Percentiles rank a stretch among this genome's conserved stretches.
Evolutionary conservation across 2,329 filamentous ascomycete genomes (phyloP).

Genomic region (Aspergillus felis): DNA sequence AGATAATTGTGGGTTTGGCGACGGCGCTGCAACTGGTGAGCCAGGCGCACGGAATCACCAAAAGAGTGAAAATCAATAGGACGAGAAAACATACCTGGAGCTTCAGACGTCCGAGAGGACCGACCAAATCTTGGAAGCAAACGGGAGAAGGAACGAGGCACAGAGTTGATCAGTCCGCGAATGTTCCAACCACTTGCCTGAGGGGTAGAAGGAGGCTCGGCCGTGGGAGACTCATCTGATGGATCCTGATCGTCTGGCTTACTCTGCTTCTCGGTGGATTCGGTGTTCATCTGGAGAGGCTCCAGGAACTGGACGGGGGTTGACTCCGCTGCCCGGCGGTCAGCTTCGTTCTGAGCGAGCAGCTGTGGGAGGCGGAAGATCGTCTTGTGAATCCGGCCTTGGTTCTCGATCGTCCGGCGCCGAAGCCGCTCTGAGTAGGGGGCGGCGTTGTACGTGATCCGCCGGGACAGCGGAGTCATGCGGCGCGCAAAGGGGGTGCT

Average conservation of each 20-base stretch:
- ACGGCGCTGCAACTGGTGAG: background rate
- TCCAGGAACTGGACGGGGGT: constrained; percentile 3
- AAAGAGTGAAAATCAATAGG: background rate
- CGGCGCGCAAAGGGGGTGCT: constrained; percentile 19
- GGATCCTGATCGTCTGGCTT: constrained; percentile 1
- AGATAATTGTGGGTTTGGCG: background rate
- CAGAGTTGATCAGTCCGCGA: constrained; percentile 27
- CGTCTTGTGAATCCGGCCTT: constrained; percentile 32
- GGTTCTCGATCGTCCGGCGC: constrained; percentile 25
- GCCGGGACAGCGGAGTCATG: constrained; percentile 15
- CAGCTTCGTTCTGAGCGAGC: constrained; percentile 28
- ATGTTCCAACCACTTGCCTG: constrained; percentile 27
- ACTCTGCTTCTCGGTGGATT: constrained; percentile 6
- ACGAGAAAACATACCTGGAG: constrained; percentile 9
- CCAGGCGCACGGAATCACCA: background rate
- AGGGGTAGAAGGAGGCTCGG: constrained; percentile 17
- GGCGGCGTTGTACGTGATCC: constrained; percentile 12
- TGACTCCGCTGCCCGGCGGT: constrained; percentile 16
- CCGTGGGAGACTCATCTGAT: constrained; percentile 2
- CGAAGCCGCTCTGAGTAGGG: constrained; percentile 29
- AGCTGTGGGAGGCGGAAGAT: constrained; percentile 31
- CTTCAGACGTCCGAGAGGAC: constrained; percentile 12
- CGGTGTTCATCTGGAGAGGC: constrained; percentile 6
- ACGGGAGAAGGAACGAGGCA: constrained; percentile 26
- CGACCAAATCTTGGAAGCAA: constrained; percentile 19